A percentile compares a stretch with the other conserved stretches of the same genome.
These are phyloP conservation scores for Candolleomyces aberdarensis DNA, from an alignment of 768 basidiomycete species.

Conservation along the genomic window DNA sequence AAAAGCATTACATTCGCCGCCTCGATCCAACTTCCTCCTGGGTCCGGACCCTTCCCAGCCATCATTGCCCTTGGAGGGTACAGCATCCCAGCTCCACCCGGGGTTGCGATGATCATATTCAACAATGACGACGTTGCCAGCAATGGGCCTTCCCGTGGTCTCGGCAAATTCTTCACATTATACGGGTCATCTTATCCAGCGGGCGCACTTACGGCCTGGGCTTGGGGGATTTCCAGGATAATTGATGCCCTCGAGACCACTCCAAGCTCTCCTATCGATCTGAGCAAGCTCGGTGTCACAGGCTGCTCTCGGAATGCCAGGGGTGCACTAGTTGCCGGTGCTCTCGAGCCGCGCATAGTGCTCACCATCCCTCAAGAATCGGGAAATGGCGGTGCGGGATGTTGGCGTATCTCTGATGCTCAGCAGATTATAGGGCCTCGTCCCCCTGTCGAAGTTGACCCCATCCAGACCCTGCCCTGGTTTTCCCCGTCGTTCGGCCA, in stretches of 20 bases:
- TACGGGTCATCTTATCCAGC: slow-evolving; percentile 46
- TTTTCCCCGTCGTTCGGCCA: slow-evolving; percentile 44
- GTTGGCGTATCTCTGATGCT: slow-evolving; percentile 51
- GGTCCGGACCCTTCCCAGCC: slow-evolving; percentile 44
- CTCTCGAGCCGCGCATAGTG: slow-evolving; percentile 50
- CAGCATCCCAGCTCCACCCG: slow-evolving; percentile 31
- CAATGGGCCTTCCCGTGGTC: slow-evolving; percentile 36
- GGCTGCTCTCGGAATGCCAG: slow-evolving; percentile 57
- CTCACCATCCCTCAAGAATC: slow-evolving; percentile 59
- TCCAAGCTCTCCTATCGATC: slow-evolving; percentile 37
- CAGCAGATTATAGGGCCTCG: slow-evolving; percentile 38
- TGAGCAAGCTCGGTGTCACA: slow-evolving; percentile 44
- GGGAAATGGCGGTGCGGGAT: slow-evolving; percentile 50
- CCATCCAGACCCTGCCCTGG: slow-evolving; percentile 48
- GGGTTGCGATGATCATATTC: slow-evolving; percentile 42
- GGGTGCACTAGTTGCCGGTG: slow-evolving; percentile 53
- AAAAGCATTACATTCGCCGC: slow-evolving; percentile 44
- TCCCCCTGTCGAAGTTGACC: slow-evolving; percentile 48
- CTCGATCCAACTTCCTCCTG: slow-evolving; percentile 39
- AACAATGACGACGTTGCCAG: slow-evolving; percentile 49
- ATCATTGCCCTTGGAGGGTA: slow-evolving; percentile 45
- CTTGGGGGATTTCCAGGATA: slow-evolving; percentile 53
- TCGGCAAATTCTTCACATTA: slow-evolving; percentile 51
- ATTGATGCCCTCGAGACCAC: slow-evolving; percentile 51
- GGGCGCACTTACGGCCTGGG: slow-evolving; percentile 51